phyloP scores from a whole-genome alignment of 2,329 filamentous ascomycete species.

The Colletotrichum spinosum region DNA sequence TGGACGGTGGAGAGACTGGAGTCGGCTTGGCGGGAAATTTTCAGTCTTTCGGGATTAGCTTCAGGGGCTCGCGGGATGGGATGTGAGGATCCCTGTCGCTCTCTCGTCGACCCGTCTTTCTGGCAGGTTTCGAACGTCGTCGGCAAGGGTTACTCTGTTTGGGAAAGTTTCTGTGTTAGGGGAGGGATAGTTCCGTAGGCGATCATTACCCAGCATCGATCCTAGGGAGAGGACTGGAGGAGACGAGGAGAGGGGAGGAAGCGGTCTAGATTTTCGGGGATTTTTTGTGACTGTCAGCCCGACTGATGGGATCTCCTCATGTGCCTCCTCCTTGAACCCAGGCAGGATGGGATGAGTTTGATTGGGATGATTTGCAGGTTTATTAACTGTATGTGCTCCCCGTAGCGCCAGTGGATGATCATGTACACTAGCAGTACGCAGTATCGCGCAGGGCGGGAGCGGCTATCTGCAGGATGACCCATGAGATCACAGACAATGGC shows the following conservation, averaged over 20 bases:
- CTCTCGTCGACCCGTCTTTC: no score
- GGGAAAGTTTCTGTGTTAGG: neutral
- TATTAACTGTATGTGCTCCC: neutral
- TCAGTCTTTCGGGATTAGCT: slow-evolving; percentile 15
- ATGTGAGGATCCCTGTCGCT: neutral
- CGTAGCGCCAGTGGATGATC: neutral
- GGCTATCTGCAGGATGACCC: slow-evolving; percentile 25
- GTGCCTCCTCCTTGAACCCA: neutral
- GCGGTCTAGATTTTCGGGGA: slow-evolving; percentile 30
- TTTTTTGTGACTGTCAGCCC: neutral
- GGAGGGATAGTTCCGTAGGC: neutral
- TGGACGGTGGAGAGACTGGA: slow-evolving; percentile 20
- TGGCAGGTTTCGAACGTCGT: no score
- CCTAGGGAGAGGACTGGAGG: no score
- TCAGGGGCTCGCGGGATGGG: slow-evolving; percentile 18
- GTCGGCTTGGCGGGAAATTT: slow-evolving; percentile 15
- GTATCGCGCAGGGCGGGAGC: neutral
- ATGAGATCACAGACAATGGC: slow-evolving; percentile 6
- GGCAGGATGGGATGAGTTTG: neutral
- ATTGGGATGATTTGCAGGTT: slow-evolving; percentile 7
- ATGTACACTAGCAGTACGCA: no score
- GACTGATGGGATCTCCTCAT: no score
- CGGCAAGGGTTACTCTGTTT: neutral
- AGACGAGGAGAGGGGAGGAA: neutral
- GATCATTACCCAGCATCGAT: slow-evolving; percentile 1